These are phyloP conservation scores for Euptelea pleiosperma DNA, from an alignment of 164 flowering plant genomes.

Conservation along the genomic window DNA sequence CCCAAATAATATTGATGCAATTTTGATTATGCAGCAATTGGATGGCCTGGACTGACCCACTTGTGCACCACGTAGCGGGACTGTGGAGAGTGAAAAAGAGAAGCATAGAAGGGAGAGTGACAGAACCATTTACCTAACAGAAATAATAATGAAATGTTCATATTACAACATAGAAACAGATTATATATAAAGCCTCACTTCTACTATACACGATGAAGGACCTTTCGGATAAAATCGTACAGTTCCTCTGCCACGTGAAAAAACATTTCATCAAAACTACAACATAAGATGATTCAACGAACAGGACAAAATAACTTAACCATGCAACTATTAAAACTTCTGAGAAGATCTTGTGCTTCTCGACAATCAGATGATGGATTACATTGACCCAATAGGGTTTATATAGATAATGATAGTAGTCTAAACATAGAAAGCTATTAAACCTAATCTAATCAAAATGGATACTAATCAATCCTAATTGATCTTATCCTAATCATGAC, in stretches of 20 bases:
- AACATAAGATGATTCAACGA: background rate
- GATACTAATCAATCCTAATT: too few species aligned
- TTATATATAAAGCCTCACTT: conserved; percentile 42
- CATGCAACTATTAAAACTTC: too few species aligned
- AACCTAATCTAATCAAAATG: too few species aligned
- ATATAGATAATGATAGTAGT: too few species aligned
- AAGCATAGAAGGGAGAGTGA: background rate
- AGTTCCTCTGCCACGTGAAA: conserved; percentile 70
- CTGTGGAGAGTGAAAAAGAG: background rate
- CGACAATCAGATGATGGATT: too few species aligned
- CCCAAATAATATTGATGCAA: too few species aligned
- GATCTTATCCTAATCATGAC: too few species aligned
- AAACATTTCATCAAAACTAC: conserved; percentile 12
- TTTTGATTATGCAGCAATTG: background rate
- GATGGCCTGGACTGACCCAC: background rate
- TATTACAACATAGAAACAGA: background rate
- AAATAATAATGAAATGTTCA: background rate
- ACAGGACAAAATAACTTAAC: background rate
- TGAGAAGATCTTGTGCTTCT: too few species aligned
- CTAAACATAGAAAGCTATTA: too few species aligned
- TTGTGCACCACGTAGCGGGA: too few species aligned
- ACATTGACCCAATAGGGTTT: too few species aligned
- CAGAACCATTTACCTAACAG: background rate
- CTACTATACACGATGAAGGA: conserved; percentile 69
- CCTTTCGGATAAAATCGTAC: conserved; percentile 92